phyloP scores from a whole-genome alignment of 345 rosid genomes.

The Dipteronia sinensis region DNA sequence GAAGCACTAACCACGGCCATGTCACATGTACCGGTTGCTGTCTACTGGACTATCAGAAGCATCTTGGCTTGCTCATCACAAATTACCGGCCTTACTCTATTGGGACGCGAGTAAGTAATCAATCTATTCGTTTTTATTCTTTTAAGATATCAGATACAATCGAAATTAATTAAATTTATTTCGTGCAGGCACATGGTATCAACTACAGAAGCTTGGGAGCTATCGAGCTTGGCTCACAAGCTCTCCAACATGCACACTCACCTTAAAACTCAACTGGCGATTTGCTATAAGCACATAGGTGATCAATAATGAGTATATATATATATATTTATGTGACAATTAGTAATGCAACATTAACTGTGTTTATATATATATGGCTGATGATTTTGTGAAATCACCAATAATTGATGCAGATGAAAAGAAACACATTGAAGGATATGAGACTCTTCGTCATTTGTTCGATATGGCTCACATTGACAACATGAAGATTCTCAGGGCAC shows the following conservation, averaged over 20 bases:
- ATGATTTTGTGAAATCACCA: neutral
- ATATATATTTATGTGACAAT: neutral
- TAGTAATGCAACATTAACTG: neutral
- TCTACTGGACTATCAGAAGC: constrained; percentile 80
- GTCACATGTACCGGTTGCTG: constrained; percentile 63
- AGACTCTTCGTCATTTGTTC: constrained; percentile 36
- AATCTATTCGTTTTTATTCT: too few species aligned
- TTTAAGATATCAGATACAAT: too few species aligned
- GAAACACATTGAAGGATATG: constrained; percentile 34
- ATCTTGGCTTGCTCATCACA: constrained; percentile 65
- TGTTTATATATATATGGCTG: neutral
- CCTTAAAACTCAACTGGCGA: constrained; percentile 32
- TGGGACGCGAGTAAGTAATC: constrained; percentile 57
- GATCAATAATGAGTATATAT: constrained; percentile 8
- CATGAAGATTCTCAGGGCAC: constrained; percentile 44
- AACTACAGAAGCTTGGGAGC: constrained; percentile 69
- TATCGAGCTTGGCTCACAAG: constrained; percentile 62
- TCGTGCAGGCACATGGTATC: constrained; percentile 49
- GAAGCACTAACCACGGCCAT: constrained; percentile 40
- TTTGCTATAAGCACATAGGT: constrained; percentile 49
- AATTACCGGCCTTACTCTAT: constrained; percentile 54
- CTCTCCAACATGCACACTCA: constrained; percentile 51
- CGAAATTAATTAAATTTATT: neutral
- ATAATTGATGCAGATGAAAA: constrained; percentile 39
- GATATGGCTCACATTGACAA: constrained; percentile 46